Conservation (phyloP, 257 asterid species). For the Cordia subcordata region DNA sequence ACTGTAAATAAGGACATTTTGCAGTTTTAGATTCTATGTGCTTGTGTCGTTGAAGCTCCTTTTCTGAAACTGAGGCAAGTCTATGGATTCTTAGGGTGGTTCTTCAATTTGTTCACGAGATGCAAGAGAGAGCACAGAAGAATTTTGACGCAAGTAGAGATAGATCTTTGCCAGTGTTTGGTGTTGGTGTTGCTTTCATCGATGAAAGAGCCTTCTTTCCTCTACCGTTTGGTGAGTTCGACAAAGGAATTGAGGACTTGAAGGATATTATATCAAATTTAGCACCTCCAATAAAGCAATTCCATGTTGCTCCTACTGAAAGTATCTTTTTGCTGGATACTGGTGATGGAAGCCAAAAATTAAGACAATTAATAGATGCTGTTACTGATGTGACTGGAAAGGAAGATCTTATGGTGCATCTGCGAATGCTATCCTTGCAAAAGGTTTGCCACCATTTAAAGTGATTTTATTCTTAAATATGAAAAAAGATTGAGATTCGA, state of each 20-base stretch:
- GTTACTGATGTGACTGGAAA: constrained; percentile 69
- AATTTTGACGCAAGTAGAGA: constrained; percentile 86
- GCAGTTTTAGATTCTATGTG: neutral
- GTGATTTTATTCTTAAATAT: constrained; percentile 13
- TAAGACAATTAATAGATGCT: constrained; percentile 40
- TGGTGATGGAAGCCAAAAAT: constrained; percentile 38
- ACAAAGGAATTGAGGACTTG: constrained; percentile 51
- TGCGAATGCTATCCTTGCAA: constrained; percentile 62
- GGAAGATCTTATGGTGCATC: constrained; percentile 61
- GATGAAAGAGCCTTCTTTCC: constrained; percentile 46
- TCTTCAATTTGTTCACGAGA: constrained; percentile 86
- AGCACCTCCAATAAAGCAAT: constrained; percentile 61
- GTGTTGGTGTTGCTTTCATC: constrained; percentile 79
- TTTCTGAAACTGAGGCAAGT: constrained; percentile 2
- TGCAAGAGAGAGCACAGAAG: constrained; percentile 78
- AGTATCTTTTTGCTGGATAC: constrained; percentile 43
- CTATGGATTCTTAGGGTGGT: constrained; percentile 60
- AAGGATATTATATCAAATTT: constrained; percentile 42
- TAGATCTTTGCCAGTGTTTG: constrained; percentile 71
- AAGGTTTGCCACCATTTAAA: constrained; percentile 42
- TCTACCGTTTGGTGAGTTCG: constrained; percentile 30
- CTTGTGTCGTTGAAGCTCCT: neutral
- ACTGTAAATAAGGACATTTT: neutral
- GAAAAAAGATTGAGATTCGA: constrained; percentile 5
- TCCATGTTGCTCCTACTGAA: constrained; percentile 53